A percentile compares a stretch with the other conserved stretches of the same genome.
Evolutionary conservation across 352 stramenopile genomes (phyloP).

Genomic region (Globisporangium megalacanthum): DNA sequence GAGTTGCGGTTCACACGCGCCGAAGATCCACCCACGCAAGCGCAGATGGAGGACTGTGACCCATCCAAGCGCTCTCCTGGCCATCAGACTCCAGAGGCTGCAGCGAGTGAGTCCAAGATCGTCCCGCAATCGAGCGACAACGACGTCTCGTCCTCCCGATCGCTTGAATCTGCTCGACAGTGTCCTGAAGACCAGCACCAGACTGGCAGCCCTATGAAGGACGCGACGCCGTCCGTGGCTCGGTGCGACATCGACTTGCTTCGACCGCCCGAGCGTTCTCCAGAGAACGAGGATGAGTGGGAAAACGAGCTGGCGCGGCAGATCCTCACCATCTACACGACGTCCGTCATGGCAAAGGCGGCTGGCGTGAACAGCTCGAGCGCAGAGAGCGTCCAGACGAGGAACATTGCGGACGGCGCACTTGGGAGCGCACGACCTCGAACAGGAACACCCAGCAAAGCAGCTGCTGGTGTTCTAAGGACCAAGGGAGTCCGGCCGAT

Average conservation of each 20-base stretch:
- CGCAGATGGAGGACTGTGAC: neutral
- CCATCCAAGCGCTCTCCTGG: neutral
- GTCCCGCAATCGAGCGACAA: neutral
- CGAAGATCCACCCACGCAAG: neutral
- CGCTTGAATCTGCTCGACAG: neutral
- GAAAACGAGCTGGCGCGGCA: constrained; percentile 89
- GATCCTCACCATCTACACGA: constrained; percentile 86
- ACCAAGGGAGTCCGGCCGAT: constrained; percentile 1
- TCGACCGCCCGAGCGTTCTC: constrained; percentile 32
- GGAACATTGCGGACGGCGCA: neutral
- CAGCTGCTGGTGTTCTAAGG: neutral
- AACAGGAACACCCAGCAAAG: neutral
- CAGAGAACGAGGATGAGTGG: constrained; percentile 75
- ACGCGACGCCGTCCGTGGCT: constrained; percentile 8
- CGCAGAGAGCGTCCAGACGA: neutral
- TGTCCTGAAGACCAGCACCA: neutral
- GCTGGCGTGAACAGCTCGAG: constrained; percentile 2
- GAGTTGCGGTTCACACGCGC: constrained; percentile 5
- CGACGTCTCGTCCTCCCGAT: neutral
- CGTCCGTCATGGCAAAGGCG: constrained; percentile 62
- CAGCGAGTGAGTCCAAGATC: neutral
- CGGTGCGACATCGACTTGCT: constrained; percentile 54
- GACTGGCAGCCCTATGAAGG: neutral
- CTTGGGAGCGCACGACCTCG: neutral
- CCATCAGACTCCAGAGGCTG: neutral